These are phyloP conservation scores for Dictyostelium citrinum DNA, from an alignment of 78 protist species.

Conservation along the genomic window DNA sequence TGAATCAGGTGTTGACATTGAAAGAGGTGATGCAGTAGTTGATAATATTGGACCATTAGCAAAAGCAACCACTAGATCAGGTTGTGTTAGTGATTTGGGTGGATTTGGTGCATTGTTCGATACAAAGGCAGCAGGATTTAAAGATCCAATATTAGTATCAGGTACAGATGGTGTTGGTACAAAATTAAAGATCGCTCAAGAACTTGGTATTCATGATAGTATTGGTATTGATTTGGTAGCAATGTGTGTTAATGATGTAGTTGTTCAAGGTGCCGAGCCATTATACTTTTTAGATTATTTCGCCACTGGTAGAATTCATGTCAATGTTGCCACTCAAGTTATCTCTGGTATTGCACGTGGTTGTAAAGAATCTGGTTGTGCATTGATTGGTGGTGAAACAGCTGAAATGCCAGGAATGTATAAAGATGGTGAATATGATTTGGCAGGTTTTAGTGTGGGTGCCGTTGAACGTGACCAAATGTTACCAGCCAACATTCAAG, in stretches of 20 bases:
- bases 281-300: conserved; percentile 94
- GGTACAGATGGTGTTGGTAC: conserved; percentile 96
- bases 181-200: conserved; percentile 90
- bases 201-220: conserved; percentile 37
- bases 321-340: conserved; percentile 78
- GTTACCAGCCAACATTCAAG: conserved; percentile 71
- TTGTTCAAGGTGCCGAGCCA: conserved; percentile 95
- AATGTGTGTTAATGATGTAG: conserved; percentile 92
- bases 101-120: conserved; percentile 94
- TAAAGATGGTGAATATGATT: conserved; percentile 88
- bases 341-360: conserved; percentile 88
- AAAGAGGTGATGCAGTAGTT: conserved; percentile 86
- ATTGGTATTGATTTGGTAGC: conserved; percentile 94
- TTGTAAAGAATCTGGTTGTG: conserved; percentile 85
- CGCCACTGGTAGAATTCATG: conserved; percentile 89
- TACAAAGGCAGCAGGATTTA: conserved; percentile 83
- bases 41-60: conserved; percentile 85
- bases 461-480: conserved; percentile 81
- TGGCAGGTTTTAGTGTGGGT: conserved; percentile 94
- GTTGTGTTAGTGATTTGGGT: conserved; percentile 88
- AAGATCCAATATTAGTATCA: conserved; percentile 87
- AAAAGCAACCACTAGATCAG: conserved; percentile 77
- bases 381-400: conserved; percentile 93
- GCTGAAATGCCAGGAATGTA: conserved; percentile 96
- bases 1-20: conserved; percentile 89